phyloP scores from a whole-genome alignment of 148 eudicot genomes.

The Rhododendron ovatum region DNA sequence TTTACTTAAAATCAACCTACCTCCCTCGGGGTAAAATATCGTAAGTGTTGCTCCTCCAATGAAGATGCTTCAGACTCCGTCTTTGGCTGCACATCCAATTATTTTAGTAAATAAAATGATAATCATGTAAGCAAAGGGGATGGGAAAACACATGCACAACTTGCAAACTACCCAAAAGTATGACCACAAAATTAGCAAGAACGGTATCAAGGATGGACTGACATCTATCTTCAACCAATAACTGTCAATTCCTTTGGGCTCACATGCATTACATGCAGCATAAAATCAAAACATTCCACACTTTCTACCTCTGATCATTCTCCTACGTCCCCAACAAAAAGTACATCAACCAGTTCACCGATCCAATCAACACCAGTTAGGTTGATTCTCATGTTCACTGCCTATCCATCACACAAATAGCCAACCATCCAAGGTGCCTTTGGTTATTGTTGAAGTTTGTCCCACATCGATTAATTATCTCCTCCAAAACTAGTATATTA shows the following conservation, averaged over 20 bases:
- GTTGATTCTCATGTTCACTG: background rate
- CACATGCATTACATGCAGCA: background rate
- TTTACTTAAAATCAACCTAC: slow-evolving; percentile 27
- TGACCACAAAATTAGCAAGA: background rate
- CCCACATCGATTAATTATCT: too few species aligned
- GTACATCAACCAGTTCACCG: background rate
- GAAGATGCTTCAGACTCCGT: slow-evolving; percentile 42
- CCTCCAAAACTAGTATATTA: too few species aligned
- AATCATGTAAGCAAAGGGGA: background rate
- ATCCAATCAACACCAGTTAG: background rate
- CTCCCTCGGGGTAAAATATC: slow-evolving; percentile 97
- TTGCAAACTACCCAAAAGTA: background rate
- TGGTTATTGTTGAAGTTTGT: background rate
- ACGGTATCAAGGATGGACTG: background rate
- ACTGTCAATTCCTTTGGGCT: background rate
- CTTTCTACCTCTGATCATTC: background rate
- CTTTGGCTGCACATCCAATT: slow-evolving; percentile 42
- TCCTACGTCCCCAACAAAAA: background rate
- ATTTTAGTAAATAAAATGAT: background rate
- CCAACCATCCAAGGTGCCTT: background rate
- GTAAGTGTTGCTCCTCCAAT: slow-evolving; percentile 54
- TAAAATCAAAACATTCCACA: background rate
- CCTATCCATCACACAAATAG: background rate
- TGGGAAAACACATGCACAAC: background rate
- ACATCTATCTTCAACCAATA: background rate